Evolutionary conservation across 129 eudicot genomes (phyloP).

Genomic region (Helianthus tuberosus): DNA sequence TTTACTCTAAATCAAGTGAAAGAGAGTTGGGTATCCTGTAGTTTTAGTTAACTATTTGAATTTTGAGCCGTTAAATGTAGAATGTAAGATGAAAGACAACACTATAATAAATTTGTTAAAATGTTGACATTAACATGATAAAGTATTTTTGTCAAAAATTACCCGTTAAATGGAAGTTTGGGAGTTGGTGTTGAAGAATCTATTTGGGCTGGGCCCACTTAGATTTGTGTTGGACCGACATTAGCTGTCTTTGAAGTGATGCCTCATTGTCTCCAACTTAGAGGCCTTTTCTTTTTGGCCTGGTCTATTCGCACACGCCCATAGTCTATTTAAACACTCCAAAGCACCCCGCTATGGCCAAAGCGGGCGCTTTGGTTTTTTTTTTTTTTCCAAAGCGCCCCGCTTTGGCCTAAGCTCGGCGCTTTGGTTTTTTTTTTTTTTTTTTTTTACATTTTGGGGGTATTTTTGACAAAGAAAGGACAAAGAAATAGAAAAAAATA

Average conservation of each 20-base stretch:
- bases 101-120: not conserved
- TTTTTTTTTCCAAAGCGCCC: too few relatives aligned
- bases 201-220: constrained; percentile 26
- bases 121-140: not conserved
- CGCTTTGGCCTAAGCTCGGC: too few relatives aligned
- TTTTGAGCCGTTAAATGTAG: not conserved
- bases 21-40: not conserved
- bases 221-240: constrained; percentile 16
- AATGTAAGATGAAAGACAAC: not conserved
- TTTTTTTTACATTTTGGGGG: too few relatives aligned
- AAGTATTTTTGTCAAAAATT: not conserved
- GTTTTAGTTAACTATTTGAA: not conserved
- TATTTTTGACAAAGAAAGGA: too few relatives aligned
- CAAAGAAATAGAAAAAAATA: too few relatives aligned
- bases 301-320: too few relatives aligned
- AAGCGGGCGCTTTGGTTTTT: too few relatives aligned
- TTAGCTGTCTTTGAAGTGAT: constrained; percentile 29
- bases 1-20: not conserved
- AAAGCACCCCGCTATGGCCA: too few relatives aligned
- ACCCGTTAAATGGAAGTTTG: not conserved
- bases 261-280: not conserved
- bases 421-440: too few relatives aligned
- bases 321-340: too few relatives aligned
- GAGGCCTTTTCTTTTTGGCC: not conserved
- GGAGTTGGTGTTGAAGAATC: constrained; percentile 6